These are phyloP conservation scores for Trichophyton mentagrophytes DNA, from an alignment of 2,329 filamentous ascomycete species.

Conservation along the genomic window DNA sequence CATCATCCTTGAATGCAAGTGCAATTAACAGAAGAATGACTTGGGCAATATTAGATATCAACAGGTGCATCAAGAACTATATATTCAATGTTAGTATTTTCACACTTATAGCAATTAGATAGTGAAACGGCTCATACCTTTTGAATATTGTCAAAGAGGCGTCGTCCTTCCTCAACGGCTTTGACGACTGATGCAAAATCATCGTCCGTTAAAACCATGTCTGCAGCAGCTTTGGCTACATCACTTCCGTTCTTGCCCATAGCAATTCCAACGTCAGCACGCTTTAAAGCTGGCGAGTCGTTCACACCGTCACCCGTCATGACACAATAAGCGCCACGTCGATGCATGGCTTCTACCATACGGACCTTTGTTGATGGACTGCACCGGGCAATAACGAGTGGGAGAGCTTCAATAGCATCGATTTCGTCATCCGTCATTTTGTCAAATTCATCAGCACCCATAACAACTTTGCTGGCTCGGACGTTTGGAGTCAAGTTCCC, in stretches of 20 bases:
- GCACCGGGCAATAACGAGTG: constrained; percentile 40
- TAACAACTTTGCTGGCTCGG: constrained; percentile 49
- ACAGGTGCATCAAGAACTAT: constrained; percentile 63
- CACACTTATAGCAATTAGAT: constrained; percentile 30
- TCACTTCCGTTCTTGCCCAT: constrained; percentile 66
- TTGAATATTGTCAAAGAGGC: constrained; percentile 72
- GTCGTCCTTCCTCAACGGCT: constrained; percentile 63
- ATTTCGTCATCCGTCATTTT: constrained; percentile 57
- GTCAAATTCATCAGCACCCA: constrained; percentile 63
- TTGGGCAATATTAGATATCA: constrained; percentile 72
- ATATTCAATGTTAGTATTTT: constrained; percentile 36
- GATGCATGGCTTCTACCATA: constrained; percentile 51
- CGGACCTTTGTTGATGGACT: constrained; percentile 53
- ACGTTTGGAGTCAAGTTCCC: constrained; percentile 35
- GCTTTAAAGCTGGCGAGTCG: constrained; percentile 60
- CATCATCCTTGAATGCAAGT: constrained; percentile 62
- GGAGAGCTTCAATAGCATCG: constrained; percentile 39
- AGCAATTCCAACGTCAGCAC: constrained; percentile 67
- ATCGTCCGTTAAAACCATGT: constrained; percentile 42
- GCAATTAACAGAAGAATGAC: constrained; percentile 69
- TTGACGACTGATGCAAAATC: constrained; percentile 72
- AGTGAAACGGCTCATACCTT: constrained; percentile 24
- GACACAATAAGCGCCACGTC: constrained; percentile 54
- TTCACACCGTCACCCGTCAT: constrained; percentile 77
- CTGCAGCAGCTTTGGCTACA: constrained; percentile 62